Percentiles rank a stretch among this genome's conserved stretches.
Evolutionary conservation across 1,284 basidiomycete genomes (phyloP).

Genomic region (Stygiomarasmius scandens): DNA sequence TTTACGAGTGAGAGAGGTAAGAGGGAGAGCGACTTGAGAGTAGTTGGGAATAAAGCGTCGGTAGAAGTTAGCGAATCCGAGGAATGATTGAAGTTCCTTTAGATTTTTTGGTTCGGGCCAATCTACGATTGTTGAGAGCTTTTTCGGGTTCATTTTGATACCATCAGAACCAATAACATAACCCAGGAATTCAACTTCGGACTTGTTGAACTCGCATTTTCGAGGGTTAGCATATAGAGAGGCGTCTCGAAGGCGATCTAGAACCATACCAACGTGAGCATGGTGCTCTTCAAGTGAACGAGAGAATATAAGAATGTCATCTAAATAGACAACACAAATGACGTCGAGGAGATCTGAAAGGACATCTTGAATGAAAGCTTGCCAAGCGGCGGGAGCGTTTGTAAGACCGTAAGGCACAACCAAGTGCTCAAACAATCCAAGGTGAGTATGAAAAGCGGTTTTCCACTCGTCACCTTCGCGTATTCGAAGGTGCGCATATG

Average conservation of each 20-base stretch:
- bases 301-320: constrained; percentile 32
- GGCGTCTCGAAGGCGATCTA: constrained; percentile 28
- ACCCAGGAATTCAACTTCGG: constrained; percentile 41
- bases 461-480: constrained; percentile 6
- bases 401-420: not conserved
- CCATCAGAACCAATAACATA: constrained; percentile 38
- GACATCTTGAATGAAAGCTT: constrained; percentile 42
- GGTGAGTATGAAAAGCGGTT: not conserved
- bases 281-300: constrained; percentile 19
- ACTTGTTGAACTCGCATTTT: constrained; percentile 40
- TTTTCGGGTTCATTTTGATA: constrained; percentile 45
- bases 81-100: constrained; percentile 26
- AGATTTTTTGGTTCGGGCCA: constrained; percentile 24
- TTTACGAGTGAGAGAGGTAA: constrained; percentile 16
- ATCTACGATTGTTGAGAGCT: constrained; percentile 32
- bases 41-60: constrained; percentile 42
- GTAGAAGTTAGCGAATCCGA: constrained; percentile 39
- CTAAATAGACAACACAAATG: constrained; percentile 36
- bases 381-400: constrained; percentile 22
- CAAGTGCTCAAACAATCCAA: constrained; percentile 3
- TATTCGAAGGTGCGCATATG: constrained; percentile 2
- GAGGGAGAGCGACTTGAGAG: constrained; percentile 12
- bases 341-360: constrained; percentile 34
- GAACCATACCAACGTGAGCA: constrained; percentile 18
- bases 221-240: constrained; percentile 36